Conservation (phyloP, 169 alveolate species). For the Cryptosporidium ubiquitum region DNA sequence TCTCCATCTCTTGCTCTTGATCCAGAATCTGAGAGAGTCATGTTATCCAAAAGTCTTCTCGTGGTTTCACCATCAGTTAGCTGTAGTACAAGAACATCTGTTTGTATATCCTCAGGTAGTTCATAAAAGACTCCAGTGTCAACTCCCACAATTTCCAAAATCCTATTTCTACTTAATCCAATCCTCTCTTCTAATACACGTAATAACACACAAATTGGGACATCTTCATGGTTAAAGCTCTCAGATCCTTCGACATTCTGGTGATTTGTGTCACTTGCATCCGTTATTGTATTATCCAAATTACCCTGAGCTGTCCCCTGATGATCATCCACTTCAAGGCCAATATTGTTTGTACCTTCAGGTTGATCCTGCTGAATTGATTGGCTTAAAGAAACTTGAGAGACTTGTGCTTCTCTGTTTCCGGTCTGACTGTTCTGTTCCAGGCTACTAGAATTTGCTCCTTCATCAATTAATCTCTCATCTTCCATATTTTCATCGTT, state of each 20-base stretch:
- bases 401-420: not conserved
- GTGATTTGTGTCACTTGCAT: not conserved
- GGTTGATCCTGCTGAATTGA: not conserved
- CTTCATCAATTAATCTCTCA: not conserved
- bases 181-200: constrained; percentile 35
- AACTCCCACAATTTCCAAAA: constrained; percentile 63
- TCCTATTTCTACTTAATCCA: constrained; percentile 25
- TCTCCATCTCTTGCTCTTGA: constrained; percentile 6
- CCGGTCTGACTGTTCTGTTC: not conserved
- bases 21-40: constrained; percentile 43
- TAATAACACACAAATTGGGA: constrained; percentile 16
- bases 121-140: constrained; percentile 53
- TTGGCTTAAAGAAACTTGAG: not conserved
- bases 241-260: not conserved
- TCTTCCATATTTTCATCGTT: constrained; percentile 9
- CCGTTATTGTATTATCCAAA: not conserved
- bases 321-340: not conserved
- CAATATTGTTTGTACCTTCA: not conserved
- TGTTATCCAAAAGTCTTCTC: constrained; percentile 48
- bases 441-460: not conserved
- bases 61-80: constrained; percentile 55
- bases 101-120: constrained; percentile 62
- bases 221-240: not conserved
- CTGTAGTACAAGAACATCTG: constrained; percentile 60
- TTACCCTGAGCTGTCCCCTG: not conserved